Base-by-base conservation (phyloP, 2,329 filamentous ascomycete species). In the Colletotrichum sp. region DNA sequence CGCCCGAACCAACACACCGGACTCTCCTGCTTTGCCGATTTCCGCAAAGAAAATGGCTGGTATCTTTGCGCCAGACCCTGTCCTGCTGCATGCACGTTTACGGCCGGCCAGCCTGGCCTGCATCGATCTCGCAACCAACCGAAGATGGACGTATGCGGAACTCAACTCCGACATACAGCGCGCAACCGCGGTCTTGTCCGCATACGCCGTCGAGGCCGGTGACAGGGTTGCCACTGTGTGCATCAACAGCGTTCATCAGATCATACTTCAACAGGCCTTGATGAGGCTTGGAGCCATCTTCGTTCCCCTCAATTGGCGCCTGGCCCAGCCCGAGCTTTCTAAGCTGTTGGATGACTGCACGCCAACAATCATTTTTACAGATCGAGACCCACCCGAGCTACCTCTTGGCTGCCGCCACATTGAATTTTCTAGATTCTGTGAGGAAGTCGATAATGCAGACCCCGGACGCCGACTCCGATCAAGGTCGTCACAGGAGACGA, bases 251-350 rank as follows among this genome's bases (percentile, higher is more conserved):
- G 74, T 76, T 18, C 28, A 74, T 65, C 74, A 76, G 70, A 74
- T 76, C 74, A 74, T 76, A 24, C 44, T 74, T 49, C 74, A 74
- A 24, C 74, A 76, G 60, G 74, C 74, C 26, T 34, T 76, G 55
- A 57, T 65, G 64, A 67, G 74, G 21, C 34, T 73, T 16, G 74
- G 70, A 5, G 74, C 74, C 16, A 60, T 76, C 49, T 60, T 65
- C 34, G 74, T 76, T 15, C 74, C 74, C 18, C 71, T 74, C 32
- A 76, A 76, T 36, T 76, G 74, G 74, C 74, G 74, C 15, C 74
- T 76, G 26, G 70, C 74, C 59, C 74, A n/a, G 21, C 64, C 70
- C 59, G 74, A 76, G n/a, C 74, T 76, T 5, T 39, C 70, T 28
- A 76, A 60, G 15, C 28, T 74, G 57, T 32, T 76, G 59, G 44